Conservation (phyloP, 1,284 basidiomycete genomes). For the Rhodotorula sp. region DNA sequence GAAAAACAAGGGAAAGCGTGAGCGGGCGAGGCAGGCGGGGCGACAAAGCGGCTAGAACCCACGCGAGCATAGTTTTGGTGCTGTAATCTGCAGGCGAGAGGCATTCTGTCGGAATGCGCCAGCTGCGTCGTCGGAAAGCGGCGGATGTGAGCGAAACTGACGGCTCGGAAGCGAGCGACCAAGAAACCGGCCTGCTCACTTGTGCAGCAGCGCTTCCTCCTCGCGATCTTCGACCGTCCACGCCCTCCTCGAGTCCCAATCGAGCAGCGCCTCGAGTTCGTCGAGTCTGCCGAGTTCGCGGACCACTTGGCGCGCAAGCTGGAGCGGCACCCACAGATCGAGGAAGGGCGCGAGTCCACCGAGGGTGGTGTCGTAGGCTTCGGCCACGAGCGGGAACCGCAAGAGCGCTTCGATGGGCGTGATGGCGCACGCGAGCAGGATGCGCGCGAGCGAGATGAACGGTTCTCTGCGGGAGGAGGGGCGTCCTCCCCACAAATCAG, state of each 20-base stretch:
- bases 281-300: conserved; percentile 12
- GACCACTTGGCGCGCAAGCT: conserved; percentile 8
- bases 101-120: conserved; percentile 25
- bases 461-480: conserved; percentile 23
- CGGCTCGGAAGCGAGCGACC: too few species aligned
- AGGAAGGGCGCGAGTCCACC: conserved; percentile 33
- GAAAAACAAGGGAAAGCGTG: not conserved
- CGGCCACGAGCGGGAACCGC: conserved; percentile 12
- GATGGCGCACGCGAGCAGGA: conserved; percentile 26
- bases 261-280: conserved; percentile 29
- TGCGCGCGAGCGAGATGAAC: conserved; percentile 26
- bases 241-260: conserved; percentile 33
- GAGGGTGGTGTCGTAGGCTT: conserved; percentile 19
- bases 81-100: conserved; percentile 27
- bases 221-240: conserved; percentile 39
- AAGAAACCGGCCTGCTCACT: conserved; percentile 17
- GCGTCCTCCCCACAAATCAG: not conserved
- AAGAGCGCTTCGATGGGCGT: conserved; percentile 33
- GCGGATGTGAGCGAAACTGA: not conserved
- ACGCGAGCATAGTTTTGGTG: conserved; percentile 36
- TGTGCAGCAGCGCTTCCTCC: conserved; percentile 35
- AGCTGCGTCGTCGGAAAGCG: conserved; percentile 7
- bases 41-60: not conserved
- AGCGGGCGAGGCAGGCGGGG: not conserved
- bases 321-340: conserved; percentile 36